Evolutionary conservation across 352 stramenopile species (phyloP), one percentile per base, ranked within the genome.

Genomic region (Globisporangium barbulae): DNA sequence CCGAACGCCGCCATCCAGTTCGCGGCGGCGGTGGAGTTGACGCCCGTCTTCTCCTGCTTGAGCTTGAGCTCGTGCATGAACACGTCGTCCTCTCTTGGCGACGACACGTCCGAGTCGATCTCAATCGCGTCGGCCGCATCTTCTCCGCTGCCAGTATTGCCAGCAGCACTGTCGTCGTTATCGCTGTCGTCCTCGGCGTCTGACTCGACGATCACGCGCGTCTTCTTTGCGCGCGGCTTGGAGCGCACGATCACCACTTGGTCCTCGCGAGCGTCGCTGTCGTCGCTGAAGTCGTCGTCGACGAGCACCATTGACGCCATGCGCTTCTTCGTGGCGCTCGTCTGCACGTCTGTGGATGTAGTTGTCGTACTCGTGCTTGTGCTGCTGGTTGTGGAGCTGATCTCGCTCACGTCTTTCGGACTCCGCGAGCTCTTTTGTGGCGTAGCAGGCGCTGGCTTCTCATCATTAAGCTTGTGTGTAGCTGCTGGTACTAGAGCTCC

Each of bases 1-100:
- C 68, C 71, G 44, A 85, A 91, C 15, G 73, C 72, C 5, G 79
- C 76, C 82, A 91, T 88, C 82, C 82, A 91, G 57, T 82, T 62
- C 22, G 61, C 57, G 1, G 52, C 48, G 1, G 19, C 48, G 1
- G 19, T 53, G 17, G 53, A 15, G 7, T 30, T 37, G 1, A 19
- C 22, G 28, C 45, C 70, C n/a, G 25, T 53, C 48, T 44, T 49
- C 42, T 74, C 69, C 33, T 75, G 65, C n/a, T 74, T 72, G n/a
- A 75, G 59, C 50, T 73, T 62, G 21, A 76, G 49, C 25, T 79
- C 70, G 35, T 68, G 68, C 53, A 71, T 31, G 39, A 74, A 78
- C 17, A 67, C 63, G 41, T 76, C 69, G 28, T 78, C 71, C 47
- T 82, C 69, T 15, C 39, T 63, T 28, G 73, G 71, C 0, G 76